Percentiles rank a stretch among this genome's conserved stretches.
Conservation (phyloP, 352 stramenopile species). For the Plasmopara muralis region DNA sequence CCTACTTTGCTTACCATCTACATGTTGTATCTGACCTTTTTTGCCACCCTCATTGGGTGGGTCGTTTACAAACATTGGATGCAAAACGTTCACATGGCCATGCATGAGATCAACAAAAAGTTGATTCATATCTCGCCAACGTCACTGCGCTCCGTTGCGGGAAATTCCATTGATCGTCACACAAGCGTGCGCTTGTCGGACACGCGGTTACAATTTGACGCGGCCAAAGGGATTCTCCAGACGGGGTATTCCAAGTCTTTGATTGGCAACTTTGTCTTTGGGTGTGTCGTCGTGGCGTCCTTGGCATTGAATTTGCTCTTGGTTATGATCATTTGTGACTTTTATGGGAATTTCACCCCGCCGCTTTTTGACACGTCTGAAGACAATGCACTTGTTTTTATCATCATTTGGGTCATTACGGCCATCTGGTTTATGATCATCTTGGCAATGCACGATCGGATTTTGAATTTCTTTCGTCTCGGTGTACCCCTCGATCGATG, state of each 20-base stretch:
- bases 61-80: constrained; percentile 18
- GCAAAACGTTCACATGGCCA: constrained; percentile 6
- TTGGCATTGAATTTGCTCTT: constrained; percentile 48
- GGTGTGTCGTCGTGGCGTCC: constrained; percentile 49
- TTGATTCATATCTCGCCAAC: constrained; percentile 3
- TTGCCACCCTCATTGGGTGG: constrained; percentile 30
- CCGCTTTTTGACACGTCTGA: constrained; percentile 41
- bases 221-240: constrained; percentile 25
- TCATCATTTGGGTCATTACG: constrained; percentile 47
- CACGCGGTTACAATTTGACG: no score
- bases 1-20: constrained; percentile 42
- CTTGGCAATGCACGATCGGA: constrained; percentile 32
- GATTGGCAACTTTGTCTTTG: constrained; percentile 38
- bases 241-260: constrained; percentile 37
- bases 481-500: constrained; percentile 32
- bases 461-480: constrained; percentile 63
- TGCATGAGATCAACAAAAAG: constrained; percentile 28
- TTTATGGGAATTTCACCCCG: constrained; percentile 41
- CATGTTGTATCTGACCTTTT: constrained; percentile 35
- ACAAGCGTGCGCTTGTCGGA: constrained; percentile 25
- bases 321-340: constrained; percentile 47
- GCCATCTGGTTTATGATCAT: constrained; percentile 43
- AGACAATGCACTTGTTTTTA: constrained; percentile 53
- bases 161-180: constrained; percentile 5
- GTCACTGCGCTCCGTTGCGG: no score